Conservation (phyloP, 129 eudicot genomes). For the Solidago caesia region DNA sequence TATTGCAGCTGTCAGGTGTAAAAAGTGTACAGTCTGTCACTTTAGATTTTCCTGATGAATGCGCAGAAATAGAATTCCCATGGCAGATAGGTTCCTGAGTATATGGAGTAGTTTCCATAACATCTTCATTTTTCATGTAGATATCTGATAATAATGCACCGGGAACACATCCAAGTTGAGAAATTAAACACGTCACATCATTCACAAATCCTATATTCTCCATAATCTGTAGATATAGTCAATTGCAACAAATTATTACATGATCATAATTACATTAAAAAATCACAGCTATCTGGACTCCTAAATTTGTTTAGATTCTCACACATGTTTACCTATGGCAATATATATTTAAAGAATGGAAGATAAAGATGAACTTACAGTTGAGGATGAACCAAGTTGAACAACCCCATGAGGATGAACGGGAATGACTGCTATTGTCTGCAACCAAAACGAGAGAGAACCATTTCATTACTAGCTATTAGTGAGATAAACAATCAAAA, state of each 20-base stretch:
- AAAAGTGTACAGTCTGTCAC: slow-evolving; percentile 24
- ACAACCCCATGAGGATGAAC: slow-evolving; percentile 90
- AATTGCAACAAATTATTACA: slow-evolving; percentile 9
- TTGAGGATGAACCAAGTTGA: slow-evolving; percentile 75
- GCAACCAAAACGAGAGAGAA: slow-evolving; percentile 28
- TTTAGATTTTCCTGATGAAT: slow-evolving; percentile 32
- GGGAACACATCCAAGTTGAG: slow-evolving; percentile 78
- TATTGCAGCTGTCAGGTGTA: slow-evolving; percentile 36
- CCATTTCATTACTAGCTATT: neutral
- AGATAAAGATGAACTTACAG: slow-evolving; percentile 50
- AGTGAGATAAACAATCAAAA: slow-evolving; percentile 1
- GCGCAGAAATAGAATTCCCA: slow-evolving; percentile 23
- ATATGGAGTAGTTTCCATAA: slow-evolving; percentile 26
- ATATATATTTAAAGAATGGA: slow-evolving; percentile 1
- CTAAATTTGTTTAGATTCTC: neutral
- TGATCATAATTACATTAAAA: neutral
- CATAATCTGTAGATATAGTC: slow-evolving; percentile 54
- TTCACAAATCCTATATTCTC: slow-evolving; percentile 72
- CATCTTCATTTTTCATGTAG: slow-evolving; percentile 41
- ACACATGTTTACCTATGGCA: neutral
- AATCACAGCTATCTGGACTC: neutral
- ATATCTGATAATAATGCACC: slow-evolving; percentile 61
- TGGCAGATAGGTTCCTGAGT: slow-evolving; percentile 25
- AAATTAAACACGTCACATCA: slow-evolving; percentile 68
- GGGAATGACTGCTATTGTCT: slow-evolving; percentile 90